phyloP scores from a whole-genome alignment of 805 yeast genomes.

The Candida bentonensis region DNA sequence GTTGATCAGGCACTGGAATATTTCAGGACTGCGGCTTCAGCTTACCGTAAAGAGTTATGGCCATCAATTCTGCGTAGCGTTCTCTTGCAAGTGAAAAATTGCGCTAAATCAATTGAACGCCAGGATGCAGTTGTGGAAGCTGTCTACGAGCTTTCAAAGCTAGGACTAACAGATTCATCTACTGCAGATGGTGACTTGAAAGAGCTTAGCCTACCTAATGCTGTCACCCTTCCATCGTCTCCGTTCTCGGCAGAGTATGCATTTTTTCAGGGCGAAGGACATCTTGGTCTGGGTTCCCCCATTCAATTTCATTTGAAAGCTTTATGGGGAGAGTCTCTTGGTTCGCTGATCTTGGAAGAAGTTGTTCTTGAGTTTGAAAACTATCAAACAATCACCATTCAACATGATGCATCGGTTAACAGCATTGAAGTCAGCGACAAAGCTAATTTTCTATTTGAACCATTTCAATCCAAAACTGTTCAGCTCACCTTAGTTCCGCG shows the following conservation, averaged over 20 bases:
- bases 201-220: too few relatives aligned
- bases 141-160: not conserved
- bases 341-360: not conserved
- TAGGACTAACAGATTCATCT: not conserved
- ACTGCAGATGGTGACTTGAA: too few relatives aligned
- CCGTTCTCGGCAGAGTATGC: not conserved
- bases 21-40: not conserved
- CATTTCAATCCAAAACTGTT: constrained; percentile 9
- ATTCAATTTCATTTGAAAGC: not conserved
- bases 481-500: constrained; percentile 11
- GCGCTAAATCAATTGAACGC: not conserved
- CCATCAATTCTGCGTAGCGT: not conserved
- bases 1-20: not conserved
- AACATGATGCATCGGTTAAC: not conserved
- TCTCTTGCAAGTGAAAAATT: not conserved
- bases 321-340: not conserved
- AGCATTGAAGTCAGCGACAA: not conserved
- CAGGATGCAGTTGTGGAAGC: not conserved
- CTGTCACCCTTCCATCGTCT: not conserved
- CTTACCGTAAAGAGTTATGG: not conserved
- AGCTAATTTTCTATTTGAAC: constrained; percentile 12
- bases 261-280: not conserved
- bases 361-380: not conserved
- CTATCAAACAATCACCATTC: not conserved
- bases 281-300: not conserved